Evolutionary conservation across 306 rosid species (phyloP).

Genomic region (Medicago lupulina): DNA sequence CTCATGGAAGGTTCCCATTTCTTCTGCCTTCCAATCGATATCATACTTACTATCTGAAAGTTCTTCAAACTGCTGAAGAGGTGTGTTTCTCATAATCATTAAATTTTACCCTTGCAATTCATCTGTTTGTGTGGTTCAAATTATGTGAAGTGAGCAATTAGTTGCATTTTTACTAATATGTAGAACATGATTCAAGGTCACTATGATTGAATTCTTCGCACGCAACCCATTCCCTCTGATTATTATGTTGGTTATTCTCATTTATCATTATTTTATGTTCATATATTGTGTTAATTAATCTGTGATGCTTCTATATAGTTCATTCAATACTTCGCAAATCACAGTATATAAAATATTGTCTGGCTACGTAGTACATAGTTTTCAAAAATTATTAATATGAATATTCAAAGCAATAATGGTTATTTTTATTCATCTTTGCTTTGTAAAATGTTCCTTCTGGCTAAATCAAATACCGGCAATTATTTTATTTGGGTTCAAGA

Average conservation of each 20-base stretch:
- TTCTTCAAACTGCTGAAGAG: constrained; percentile 66
- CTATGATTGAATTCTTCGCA: neutral
- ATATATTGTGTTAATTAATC: neutral
- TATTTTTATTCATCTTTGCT: constrained; percentile 14
- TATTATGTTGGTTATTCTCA: constrained; percentile 11
- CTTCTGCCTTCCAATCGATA: constrained; percentile 76
- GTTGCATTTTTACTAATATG: neutral
- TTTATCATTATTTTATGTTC: neutral
- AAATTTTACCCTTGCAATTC: neutral
- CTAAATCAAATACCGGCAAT: neutral
- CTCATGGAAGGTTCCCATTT: constrained; percentile 83
- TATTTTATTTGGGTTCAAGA: constrained; percentile 17
- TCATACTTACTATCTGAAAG: constrained; percentile 71
- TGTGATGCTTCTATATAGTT: neutral
- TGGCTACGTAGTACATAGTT: neutral
- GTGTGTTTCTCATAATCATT: constrained; percentile 51
- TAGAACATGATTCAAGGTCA: constrained; percentile 2
- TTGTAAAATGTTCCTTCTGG: constrained; percentile 10
- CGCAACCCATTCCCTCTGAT: neutral
- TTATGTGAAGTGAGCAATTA: constrained; percentile 22
- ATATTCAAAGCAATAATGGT: constrained; percentile 1
- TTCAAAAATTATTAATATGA: constrained; percentile 11
- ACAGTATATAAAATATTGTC: constrained; percentile 13
- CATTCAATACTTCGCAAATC: neutral
- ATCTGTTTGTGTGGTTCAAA: constrained; percentile 30